A percentile compares a stretch with the other conserved stretches of the same genome.
Evolutionary conservation across 176 grass and related monocot genomes (phyloP).

Genomic region (Pontederia paniculata): DNA sequence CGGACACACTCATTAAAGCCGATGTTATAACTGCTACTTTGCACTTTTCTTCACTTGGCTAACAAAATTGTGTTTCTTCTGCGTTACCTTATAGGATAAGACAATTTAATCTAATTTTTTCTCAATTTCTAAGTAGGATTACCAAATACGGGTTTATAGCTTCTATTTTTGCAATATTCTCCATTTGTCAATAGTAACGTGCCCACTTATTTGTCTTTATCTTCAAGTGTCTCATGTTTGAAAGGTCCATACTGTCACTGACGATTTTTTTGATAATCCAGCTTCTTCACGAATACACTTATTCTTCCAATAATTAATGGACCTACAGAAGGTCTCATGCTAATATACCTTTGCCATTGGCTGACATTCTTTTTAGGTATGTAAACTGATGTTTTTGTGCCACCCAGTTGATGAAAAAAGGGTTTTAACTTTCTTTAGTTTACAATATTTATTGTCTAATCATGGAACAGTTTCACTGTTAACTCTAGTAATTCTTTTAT

Average conservation of each 20-base stretch:
- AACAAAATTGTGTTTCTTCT: too few relatives aligned
- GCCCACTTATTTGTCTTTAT: background rate
- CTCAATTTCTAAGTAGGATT: too few relatives aligned
- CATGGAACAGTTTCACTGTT: conserved; percentile 13
- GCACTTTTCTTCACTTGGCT: too few relatives aligned
- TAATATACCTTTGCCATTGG: conserved; percentile 82
- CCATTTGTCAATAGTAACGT: too few relatives aligned
- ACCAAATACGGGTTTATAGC: too few relatives aligned
- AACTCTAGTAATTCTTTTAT: background rate
- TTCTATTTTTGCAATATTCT: too few relatives aligned
- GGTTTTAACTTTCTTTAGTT: background rate
- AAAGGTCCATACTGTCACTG: background rate
- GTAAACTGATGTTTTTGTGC: background rate
- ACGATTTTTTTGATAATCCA: conserved; percentile 22
- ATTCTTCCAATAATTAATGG: conserved; percentile 90
- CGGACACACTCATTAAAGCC: too few relatives aligned
- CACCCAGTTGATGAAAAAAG: background rate
- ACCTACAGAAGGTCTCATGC: conserved; percentile 96
- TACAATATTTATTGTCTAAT: background rate
- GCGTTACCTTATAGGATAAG: too few relatives aligned
- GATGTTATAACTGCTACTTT: too few relatives aligned
- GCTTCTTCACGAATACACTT: conserved; percentile 96
- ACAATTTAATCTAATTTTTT: too few relatives aligned
- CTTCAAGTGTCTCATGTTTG: background rate
- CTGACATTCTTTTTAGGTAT: conserved; percentile 46